Conservation (phyloP, 2,329 filamentous ascomycete species). For the Monosporascus sp. region DNA sequence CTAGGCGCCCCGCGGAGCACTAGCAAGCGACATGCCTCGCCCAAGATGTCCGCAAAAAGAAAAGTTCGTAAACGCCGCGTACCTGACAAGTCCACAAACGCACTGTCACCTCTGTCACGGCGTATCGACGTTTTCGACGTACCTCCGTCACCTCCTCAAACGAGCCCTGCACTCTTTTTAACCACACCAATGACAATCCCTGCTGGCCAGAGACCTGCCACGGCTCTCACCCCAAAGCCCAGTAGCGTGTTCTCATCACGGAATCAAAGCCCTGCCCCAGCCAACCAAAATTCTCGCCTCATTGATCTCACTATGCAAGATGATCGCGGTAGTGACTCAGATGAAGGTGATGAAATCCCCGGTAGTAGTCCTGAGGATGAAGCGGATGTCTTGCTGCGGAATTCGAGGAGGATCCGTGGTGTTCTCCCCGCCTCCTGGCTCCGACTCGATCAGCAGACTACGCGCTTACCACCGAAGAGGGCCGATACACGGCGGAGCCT, state of each 20-base stretch:
- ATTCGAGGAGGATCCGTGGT: conserved; percentile 46
- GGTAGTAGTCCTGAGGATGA: conserved; percentile 33
- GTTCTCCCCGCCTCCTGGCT: conserved; percentile 65
- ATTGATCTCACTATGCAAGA: conserved; percentile 22
- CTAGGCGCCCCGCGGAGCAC: conserved; percentile 4
- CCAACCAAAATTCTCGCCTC: conserved; percentile 7
- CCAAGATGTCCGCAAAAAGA: conserved; percentile 18
- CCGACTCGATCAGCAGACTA: conserved; percentile 47
- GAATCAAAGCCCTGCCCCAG: conserved; percentile 19
- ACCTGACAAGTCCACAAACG: conserved; percentile 3
- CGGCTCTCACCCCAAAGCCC: conserved; percentile 20
- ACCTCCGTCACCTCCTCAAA: conserved; percentile 33
- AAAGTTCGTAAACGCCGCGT: conserved; percentile 16
- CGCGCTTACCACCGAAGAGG: conserved; percentile 26
- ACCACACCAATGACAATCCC: conserved; percentile 13
- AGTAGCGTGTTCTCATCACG: conserved; percentile 22
- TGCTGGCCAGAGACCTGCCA: conserved; percentile 6
- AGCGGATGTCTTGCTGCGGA: conserved; percentile 19
- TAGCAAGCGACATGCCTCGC: conserved; percentile 21
- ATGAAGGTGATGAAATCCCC: conserved; percentile 10
- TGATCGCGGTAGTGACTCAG: conserved; percentile 8
- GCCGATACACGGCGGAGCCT: conserved; percentile 23
- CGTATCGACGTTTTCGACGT: conserved; percentile 28
- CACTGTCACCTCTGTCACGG: conserved; percentile 8
- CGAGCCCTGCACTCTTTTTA: conserved; percentile 27